A percentile compares a stretch with the other conserved stretches of the same genome.
Evolutionary conservation across 2,329 filamentous ascomycete genomes (phyloP).

Genomic region (Colletotrichum caudatum): DNA sequence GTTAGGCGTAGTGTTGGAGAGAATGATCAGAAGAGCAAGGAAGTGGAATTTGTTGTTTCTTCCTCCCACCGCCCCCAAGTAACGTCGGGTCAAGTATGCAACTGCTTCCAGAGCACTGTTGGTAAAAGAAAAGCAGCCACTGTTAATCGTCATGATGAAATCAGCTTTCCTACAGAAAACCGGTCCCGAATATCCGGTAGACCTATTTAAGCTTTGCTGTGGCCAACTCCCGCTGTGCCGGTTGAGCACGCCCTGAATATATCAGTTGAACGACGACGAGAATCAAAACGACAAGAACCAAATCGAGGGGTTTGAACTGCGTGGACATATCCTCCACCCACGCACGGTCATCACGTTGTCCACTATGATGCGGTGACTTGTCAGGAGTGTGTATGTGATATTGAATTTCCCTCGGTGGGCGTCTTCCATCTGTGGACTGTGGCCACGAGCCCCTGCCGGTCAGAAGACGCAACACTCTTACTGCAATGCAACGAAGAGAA

Average conservation of each 20-base stretch:
- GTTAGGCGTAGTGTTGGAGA: neutral
- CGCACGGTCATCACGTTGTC: neutral
- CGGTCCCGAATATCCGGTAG: neutral
- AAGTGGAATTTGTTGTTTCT: neutral
- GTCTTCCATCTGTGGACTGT: neutral
- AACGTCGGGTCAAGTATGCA: neutral
- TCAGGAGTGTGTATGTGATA: too few relatives aligned
- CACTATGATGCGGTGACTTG: neutral
- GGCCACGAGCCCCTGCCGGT: neutral
- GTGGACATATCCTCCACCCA: neutral
- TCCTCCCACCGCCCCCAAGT: neutral
- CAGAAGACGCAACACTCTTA: neutral
- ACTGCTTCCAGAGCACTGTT: neutral
- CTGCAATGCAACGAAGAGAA: neutral
- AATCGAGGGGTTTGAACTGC: accelerated
- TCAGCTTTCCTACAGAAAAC: neutral
- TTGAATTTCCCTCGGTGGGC: neutral
- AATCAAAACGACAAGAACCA: neutral
- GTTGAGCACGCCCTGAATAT: neutral
- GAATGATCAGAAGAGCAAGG: neutral
- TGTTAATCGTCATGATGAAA: accelerated
- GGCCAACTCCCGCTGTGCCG: neutral
- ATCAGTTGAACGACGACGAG: neutral
- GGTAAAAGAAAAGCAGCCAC: accelerated
- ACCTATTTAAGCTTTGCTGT: neutral